Percentiles rank a stretch among this genome's conserved stretches.
Evolutionary conservation across 1,284 basidiomycete species (phyloP).

Genomic region (Sporisorium iseilematis-ciliati): DNA sequence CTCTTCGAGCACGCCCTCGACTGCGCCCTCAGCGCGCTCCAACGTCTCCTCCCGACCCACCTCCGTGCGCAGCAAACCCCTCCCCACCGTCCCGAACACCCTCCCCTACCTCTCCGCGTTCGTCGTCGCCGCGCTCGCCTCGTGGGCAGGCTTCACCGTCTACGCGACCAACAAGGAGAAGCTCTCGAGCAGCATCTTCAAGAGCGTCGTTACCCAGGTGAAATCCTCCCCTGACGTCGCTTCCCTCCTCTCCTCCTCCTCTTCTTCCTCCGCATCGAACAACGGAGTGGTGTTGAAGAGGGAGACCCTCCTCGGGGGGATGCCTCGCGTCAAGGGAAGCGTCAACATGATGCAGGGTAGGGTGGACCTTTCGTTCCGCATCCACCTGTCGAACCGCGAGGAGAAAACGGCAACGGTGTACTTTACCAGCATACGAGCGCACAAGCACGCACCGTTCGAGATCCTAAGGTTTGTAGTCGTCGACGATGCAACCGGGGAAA

Average conservation of each 20-base stretch:
- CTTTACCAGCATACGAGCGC: slow-evolving; percentile 56
- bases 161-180: slow-evolving; percentile 65
- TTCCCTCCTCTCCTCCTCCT: slow-evolving; percentile 32
- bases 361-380: slow-evolving; percentile 57
- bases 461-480: slow-evolving; percentile 60
- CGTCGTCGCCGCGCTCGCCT: slow-evolving; percentile 15
- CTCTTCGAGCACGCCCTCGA: neutral
- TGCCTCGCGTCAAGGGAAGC: slow-evolving; percentile 46
- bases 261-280: slow-evolving; percentile 12
- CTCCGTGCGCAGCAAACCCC: slow-evolving; percentile 1
- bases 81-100: slow-evolving; percentile 19
- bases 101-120: slow-evolving; percentile 13
- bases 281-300: slow-evolving; percentile 20
- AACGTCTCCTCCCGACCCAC: slow-evolving; percentile 8
- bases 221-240: slow-evolving; percentile 36
- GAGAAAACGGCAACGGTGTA: slow-evolving; percentile 43
- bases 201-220: slow-evolving; percentile 49
- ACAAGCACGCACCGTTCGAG: slow-evolving; percentile 51
- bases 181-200: slow-evolving; percentile 52
- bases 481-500: slow-evolving; percentile 26
- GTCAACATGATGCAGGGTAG: slow-evolving; percentile 64
- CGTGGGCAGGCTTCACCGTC: slow-evolving; percentile 52
- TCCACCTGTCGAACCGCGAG: neutral
- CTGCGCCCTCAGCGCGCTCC: neutral
- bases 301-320: slow-evolving; percentile 29